Base-by-base conservation (phyloP, 441 rosid species). In the Theobroma grandiflorum region DNA sequence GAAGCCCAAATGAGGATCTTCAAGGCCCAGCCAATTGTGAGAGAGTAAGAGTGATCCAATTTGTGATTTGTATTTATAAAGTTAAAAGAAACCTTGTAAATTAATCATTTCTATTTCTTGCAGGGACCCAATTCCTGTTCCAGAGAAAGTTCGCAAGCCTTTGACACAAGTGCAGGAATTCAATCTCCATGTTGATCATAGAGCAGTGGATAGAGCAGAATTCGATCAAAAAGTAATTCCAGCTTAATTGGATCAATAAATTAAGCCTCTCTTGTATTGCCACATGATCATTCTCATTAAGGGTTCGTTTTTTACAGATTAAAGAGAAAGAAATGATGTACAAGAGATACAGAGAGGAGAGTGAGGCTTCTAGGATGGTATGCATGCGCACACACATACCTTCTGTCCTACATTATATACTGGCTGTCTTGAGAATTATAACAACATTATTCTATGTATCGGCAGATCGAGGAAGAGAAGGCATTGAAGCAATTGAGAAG, bases 321-420 rank as follows among this genome's bases (percentile, higher is more conserved):
- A 97, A 91, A 85, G 98, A 95, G 86, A 97, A 97, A 81, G 99
- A 94, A 84, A 82, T 78, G 68, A 72, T 87, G 79, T 94, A 94
- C 79, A 97, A 97, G 87, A 91, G 99, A 89, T 91, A 92, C 84
- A 87, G 99, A 82, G 99, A 95, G 80, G 99, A 95, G 83, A 94
- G 86, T 63, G 99, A 97, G 81, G 89, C 94, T 66, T 95, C 91
- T 15, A 90, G 80, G 76, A 93, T 92, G 98, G 99, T 95, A 91
- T 50, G 74, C 3, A 26, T 26, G 31, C 31, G 31, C 31, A 26
- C 31, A 26, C 31, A 58, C 7, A 20, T 3, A 22, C 4, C n/a
- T 4, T n/a, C 8, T 35, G 45, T 18, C 47, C 7, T 40, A 9
- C 4, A 40, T 33, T 53, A 55, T 37, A 0, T 62, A 31, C 1